Conservation (phyloP, 306 rosid species). For the Quercus parvula region DNA sequence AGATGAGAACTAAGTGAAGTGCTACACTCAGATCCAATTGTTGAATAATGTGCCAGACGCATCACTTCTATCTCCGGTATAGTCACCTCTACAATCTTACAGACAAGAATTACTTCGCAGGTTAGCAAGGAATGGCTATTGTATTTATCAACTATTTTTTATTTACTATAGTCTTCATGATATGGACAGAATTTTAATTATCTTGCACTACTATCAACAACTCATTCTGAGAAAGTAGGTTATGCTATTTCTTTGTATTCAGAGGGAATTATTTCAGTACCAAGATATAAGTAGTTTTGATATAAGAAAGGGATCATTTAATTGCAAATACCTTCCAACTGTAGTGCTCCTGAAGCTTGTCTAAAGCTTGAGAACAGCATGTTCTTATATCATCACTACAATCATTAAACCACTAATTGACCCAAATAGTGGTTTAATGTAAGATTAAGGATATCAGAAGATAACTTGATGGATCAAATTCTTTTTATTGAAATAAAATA, state of each 20-base stretch:
- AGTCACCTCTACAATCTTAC: conserved; percentile 75
- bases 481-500: neutral
- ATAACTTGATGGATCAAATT: conserved; percentile 3
- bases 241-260: neutral
- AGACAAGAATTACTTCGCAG: conserved; percentile 5
- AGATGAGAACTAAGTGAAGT: conserved; percentile 51
- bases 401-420: conserved; percentile 93
- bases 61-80: conserved; percentile 91
- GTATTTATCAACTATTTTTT: neutral
- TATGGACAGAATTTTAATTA: neutral
- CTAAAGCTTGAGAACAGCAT: conserved; percentile 65
- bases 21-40: conserved; percentile 82
- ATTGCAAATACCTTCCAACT: conserved; percentile 70
- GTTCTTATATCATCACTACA: conserved; percentile 72
- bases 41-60: conserved; percentile 88
- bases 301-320: neutral
- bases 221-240: neutral
- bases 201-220: neutral
- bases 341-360: conserved; percentile 58
- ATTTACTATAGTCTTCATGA: neutral
- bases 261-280: neutral
- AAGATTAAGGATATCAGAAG: conserved; percentile 29
- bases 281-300: conserved; percentile 7
- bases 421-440: conserved; percentile 52
- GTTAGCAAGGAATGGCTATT: conserved; percentile 19